Evolutionary conservation across 2,329 filamentous ascomycete genomes (phyloP).

Genomic region (Trichoderma harzianum): DNA sequence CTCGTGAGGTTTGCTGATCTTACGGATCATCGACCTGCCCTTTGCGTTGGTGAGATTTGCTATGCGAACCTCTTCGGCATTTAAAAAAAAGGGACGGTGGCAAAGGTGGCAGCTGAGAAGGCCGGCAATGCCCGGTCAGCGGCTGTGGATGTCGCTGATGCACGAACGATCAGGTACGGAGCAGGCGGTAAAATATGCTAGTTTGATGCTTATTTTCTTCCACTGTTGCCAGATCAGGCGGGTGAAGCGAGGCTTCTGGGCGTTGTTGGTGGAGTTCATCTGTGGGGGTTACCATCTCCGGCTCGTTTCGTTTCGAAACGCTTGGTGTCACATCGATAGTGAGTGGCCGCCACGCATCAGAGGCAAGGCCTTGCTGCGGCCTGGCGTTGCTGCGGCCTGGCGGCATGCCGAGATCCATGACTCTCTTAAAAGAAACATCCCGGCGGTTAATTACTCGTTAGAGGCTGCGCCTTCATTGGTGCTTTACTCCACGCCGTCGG

Average conservation of each 20-base stretch:
- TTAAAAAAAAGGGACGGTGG: background rate
- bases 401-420: background rate
- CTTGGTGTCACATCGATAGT: conserved; percentile 5
- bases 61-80: background rate
- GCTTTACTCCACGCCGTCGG: background rate
- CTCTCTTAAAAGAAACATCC: background rate
- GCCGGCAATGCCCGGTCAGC: background rate
- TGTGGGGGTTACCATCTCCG: background rate
- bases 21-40: conserved; percentile 10
- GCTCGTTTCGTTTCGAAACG: conserved; percentile 14
- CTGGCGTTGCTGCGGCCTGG: background rate
- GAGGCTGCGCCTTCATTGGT: background rate
- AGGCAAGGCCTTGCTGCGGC: background rate
- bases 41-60: background rate
- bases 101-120: background rate
- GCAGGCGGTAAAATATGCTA: background rate
- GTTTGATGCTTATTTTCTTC: background rate
- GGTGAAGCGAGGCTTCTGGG: background rate
- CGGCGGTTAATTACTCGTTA: conserved; percentile 2
- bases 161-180: background rate
- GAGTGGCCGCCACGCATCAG: background rate
- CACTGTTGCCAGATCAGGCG: background rate
- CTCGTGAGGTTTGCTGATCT: background rate
- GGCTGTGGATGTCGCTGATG: background rate
- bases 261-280: background rate